Conservation (phyloP, 352 stramenopile species). For the Lagenidium sp. region DNA sequence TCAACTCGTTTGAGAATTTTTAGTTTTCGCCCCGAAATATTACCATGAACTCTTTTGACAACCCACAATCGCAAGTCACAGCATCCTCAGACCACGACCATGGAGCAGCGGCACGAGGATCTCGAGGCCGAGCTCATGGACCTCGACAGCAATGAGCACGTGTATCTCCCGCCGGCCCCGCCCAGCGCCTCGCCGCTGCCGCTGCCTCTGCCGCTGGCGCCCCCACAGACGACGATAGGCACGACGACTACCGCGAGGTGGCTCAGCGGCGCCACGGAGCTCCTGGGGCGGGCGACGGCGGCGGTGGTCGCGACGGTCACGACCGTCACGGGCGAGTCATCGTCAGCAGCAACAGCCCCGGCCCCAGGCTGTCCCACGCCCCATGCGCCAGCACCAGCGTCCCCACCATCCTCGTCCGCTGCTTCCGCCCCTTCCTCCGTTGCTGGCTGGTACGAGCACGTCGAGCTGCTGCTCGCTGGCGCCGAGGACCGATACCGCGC, state of each 20-base stretch:
- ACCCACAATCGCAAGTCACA: no score
- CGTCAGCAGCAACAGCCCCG: neutral
- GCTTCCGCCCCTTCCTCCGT: neutral
- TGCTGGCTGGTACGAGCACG: slow-evolving; percentile 15
- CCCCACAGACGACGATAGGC: no score
- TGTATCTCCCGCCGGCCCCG: slow-evolving; percentile 30
- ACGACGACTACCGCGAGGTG: no score
- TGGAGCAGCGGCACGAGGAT: no score
- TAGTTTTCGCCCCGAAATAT: no score
- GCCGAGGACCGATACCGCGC: slow-evolving; percentile 12
- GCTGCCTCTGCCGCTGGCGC: neutral
- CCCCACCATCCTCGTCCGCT: neutral
- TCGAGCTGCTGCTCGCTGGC: slow-evolving; percentile 18
- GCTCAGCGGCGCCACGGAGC: no score
- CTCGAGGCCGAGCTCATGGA: slow-evolving; percentile 62
- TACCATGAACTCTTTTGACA: neutral
- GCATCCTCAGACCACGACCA: no score
- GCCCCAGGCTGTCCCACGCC: no score
- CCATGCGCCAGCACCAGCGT: no score
- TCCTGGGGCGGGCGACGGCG: no score
- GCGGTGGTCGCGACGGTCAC: neutral
- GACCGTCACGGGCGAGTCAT: neutral
- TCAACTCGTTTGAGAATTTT: no score
- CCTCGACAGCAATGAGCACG: slow-evolving; percentile 41
- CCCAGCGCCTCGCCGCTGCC: slow-evolving; percentile 12